Evolutionary conservation across 2,329 filamentous ascomycete genomes (phyloP).

Genomic region (Pochonia chlamydosporia): DNA sequence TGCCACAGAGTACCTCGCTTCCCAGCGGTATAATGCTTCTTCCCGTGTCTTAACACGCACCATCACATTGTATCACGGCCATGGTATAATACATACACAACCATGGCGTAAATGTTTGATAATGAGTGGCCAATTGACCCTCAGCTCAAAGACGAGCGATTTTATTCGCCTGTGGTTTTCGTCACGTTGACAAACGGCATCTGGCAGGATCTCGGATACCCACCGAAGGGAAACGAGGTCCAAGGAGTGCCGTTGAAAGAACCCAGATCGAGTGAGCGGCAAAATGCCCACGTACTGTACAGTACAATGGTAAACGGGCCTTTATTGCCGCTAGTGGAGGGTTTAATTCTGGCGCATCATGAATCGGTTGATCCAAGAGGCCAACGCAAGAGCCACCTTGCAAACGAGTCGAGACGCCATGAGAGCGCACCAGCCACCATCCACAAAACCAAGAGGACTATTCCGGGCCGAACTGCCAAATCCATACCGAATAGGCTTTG

Average conservation of each 20-base stretch:
- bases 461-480: neutral
- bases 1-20: neutral
- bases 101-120: neutral
- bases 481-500: neutral
- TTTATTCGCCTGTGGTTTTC: neutral
- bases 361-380: neutral
- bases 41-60: neutral
- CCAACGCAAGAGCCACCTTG: neutral
- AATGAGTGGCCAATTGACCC: neutral
- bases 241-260: neutral
- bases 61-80: neutral
- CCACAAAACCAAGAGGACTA: neutral
- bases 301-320: too few species aligned
- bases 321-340: too few species aligned
- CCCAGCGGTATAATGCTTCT: neutral
- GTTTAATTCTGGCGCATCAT: neutral
- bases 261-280: neutral
- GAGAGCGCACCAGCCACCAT: neutral
- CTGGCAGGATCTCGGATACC: neutral
- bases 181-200: neutral
- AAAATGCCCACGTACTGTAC: too few species aligned
- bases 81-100: neutral
- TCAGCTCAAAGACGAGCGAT: neutral
- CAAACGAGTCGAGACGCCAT: neutral
- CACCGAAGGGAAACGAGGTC: neutral